Percentiles rank a stretch among this genome's conserved stretches.
Conservation (phyloP, 345 rosid genomes). For the Rhodamnia rubescens region DNA sequence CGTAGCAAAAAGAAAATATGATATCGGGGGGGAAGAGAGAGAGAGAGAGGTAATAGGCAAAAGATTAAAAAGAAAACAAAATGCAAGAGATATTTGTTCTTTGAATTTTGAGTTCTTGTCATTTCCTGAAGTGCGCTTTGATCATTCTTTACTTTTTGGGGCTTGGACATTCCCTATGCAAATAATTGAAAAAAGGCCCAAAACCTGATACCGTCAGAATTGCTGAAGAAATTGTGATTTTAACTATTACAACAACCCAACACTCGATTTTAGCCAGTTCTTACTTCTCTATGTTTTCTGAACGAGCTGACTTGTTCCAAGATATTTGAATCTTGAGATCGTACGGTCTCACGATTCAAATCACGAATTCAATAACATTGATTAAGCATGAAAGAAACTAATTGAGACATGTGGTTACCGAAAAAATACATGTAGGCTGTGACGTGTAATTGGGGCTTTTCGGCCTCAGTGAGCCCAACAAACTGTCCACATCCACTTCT, state of each 20-base stretch:
- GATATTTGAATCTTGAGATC: background rate
- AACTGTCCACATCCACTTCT: slow-evolving; percentile 52
- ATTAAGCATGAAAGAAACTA: background rate
- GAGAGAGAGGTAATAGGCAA: background rate
- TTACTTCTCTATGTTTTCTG: background rate
- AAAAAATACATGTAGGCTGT: slow-evolving; percentile 29
- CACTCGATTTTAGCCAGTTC: background rate
- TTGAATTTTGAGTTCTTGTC: background rate
- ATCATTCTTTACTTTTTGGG: background rate
- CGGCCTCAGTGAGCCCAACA: slow-evolving; percentile 42
- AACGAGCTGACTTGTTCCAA: background rate
- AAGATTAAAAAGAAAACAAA: background rate
- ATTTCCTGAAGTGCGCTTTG: background rate
- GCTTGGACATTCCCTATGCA: background rate
- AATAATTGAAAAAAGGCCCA: background rate
- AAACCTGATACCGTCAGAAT: background rate
- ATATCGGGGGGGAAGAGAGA: background rate
- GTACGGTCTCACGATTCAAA: background rate
- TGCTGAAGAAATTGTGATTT: background rate
- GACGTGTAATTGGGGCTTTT: slow-evolving; percentile 28
- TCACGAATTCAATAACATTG: background rate
- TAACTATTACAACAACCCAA: background rate
- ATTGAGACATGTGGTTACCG: background rate
- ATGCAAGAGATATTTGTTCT: background rate
- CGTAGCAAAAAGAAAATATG: background rate